phyloP scores from a whole-genome alignment of 169 alveolate genomes.

The Theileria parva region DNA sequence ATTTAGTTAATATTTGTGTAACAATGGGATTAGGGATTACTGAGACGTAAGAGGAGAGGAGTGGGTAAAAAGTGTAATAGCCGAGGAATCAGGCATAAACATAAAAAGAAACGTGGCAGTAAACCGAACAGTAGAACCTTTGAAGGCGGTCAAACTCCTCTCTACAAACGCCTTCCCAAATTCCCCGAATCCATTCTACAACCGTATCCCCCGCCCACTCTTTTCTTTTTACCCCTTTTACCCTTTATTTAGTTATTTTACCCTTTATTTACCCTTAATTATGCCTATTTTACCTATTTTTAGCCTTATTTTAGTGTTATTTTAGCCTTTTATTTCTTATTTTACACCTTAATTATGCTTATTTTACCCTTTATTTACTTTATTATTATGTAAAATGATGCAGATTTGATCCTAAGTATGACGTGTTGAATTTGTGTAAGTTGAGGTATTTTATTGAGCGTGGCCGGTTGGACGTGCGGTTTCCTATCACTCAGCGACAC shows the following conservation, averaged over 20 bases:
- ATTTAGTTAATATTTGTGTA: too few species aligned
- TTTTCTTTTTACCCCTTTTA: too few species aligned
- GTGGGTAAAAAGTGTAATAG: conserved; percentile 81
- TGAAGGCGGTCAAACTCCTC: conserved; percentile 83
- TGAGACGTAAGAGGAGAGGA: conserved; percentile 76
- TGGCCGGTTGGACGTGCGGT: conserved; percentile 82
- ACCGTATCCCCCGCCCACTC: too few species aligned
- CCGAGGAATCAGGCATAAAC: conserved; percentile 75
- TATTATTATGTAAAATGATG: neutral
- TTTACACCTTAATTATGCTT: too few species aligned
- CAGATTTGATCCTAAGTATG: conserved; percentile 75
- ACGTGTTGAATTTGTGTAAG: conserved; percentile 76
- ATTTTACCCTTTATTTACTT: neutral
- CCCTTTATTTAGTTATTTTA: too few species aligned
- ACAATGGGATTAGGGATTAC: conserved; percentile 57
- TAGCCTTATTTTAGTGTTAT: too few species aligned
- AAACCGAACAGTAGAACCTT: conserved; percentile 77
- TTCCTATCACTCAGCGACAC: conserved; percentile 87
- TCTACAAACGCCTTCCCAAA: conserved; percentile 77
- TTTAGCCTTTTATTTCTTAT: too few species aligned
- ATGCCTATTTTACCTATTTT: too few species aligned
- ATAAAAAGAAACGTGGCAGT: conserved; percentile 70
- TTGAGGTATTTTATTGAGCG: conserved; percentile 82
- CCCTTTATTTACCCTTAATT: too few species aligned
- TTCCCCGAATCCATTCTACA: conserved; percentile 83